Base-by-base conservation (phyloP, 306 rosid species). In the Malus sieversii region DNA sequence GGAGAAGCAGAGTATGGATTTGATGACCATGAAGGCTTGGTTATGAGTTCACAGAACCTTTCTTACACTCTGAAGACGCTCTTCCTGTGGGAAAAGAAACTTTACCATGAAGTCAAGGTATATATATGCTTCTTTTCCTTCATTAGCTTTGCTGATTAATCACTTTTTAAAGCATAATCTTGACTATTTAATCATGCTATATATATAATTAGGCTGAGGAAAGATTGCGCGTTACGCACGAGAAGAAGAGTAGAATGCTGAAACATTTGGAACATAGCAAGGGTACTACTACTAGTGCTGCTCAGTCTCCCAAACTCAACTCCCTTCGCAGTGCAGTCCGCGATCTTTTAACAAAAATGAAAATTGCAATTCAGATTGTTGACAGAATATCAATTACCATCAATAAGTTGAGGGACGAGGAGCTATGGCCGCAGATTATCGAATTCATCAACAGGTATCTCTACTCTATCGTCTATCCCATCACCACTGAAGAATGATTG, bases 101-200 rank as follows among this genome's bases (percentile, higher is more conserved):
- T 94, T 6, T 88, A 90, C 53, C 75, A 80, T 38, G 97, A 94
- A 85, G 97, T 94, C 67, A 91, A 94, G 97, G 97, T 91, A 23
- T 6, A 7, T 27, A 14, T 25, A 6, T 27, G 38, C 3, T 61
- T 6, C 29, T 25, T 12, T 22, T 59, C 5, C 3, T 10, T 22
- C 18, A 46, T 14, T 46, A 46, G 53, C 53, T 46, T 48, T 48
- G 55, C 55, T 15, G 55, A 48, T 48, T 48, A 15, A 15, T 15
- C 55, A 5, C 16, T 0, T 12, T 58, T 58, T 22, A 0, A 1
- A n/a, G 63, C 30, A 22, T 10, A 22, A n/a, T 58, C 16, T 11
- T 22, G 29, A 10, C 29, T 13, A 22, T 15, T 58, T 58, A 23
- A 58, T 10, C 13, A 10, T 58, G 63, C 20, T 48, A 15, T 48